phyloP scores from a whole-genome alignment of 2,329 filamentous ascomycete genomes.

The Arthrobotrys sinensis region DNA sequence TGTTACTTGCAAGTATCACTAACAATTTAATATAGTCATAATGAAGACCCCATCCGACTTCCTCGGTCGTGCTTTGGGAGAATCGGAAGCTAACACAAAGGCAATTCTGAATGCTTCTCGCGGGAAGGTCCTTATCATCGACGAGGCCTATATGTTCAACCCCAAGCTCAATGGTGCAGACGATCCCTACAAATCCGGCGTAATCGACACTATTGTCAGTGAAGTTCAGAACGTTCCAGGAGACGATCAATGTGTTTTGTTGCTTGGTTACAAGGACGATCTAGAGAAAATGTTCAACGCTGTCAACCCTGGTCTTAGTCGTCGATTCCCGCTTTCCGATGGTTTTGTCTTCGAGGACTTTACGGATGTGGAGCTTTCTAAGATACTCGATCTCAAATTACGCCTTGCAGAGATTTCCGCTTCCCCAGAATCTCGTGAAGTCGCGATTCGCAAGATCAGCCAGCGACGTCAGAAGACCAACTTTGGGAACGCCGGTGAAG shows the following conservation, averaged over 20 bases:
- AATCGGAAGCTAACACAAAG: constrained; percentile 80
- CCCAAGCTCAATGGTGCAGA: constrained; percentile 64
- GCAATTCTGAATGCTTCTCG: constrained; percentile 76
- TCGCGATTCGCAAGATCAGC: constrained; percentile 75
- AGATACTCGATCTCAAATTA: constrained; percentile 77
- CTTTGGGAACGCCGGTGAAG: constrained; percentile 81
- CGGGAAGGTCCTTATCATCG: constrained; percentile 84
- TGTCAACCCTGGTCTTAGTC: constrained; percentile 78
- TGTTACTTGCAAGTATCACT: constrained; percentile 2
- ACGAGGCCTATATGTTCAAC: constrained; percentile 80
- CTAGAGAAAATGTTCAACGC: constrained; percentile 83
- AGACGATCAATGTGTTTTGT: constrained; percentile 80
- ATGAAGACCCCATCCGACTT: constrained; percentile 81
- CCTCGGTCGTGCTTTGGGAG: constrained; percentile 75
- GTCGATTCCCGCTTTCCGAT: constrained; percentile 76
- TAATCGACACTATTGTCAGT: constrained; percentile 81
- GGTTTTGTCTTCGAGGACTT: constrained; percentile 82
- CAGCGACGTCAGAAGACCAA: constrained; percentile 76
- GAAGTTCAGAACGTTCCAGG: constrained; percentile 79
- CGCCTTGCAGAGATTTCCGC: constrained; percentile 72
- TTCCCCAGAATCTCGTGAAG: constrained; percentile 71
- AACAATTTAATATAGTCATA: constrained; percentile 70
- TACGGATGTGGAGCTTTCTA: constrained; percentile 72
- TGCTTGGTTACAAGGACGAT: constrained; percentile 79
- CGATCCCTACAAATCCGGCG: constrained; percentile 75